Base-by-base conservation (phyloP, 352 stramenopile species). In the Pythium diclinum region DNA sequence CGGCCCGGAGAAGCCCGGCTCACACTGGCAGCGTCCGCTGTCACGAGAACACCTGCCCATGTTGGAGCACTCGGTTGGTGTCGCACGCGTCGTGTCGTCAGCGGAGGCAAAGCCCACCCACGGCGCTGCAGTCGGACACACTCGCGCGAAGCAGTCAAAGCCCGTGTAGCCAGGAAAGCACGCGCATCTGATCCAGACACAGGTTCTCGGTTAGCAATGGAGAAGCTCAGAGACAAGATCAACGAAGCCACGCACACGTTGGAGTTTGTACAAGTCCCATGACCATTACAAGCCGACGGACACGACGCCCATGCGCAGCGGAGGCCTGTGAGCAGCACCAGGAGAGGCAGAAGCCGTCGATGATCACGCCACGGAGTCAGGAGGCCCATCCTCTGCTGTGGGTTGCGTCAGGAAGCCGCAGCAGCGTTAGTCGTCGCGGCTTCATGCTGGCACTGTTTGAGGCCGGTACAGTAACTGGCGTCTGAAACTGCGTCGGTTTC, bases 161-260 rank as follows among this genome's bases (percentile, higher is more conserved):
- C 91, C 90, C 21, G 74, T 80, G 74, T 94, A 98, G 6, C 90
- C 88, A 0, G 76, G 69, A 64, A 85, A 88, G 68, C 91, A 98
- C 0, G 75, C 65, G 63, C 91, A 98, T 36, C 91, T 96, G 46
- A 42, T 42, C 36, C 36, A 42, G 8, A 17, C 9, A 42, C 44
- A 30, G 30, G 1, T 17, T 13, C 3, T 14, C 44, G 23, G n/a
- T 52, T 5, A 52, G n/a, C 2, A 13, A 52, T 28, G 14, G 14
- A 28, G 1, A 14, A 28, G 8, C 1, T 7, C 7, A 52, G n/a
- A 30, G 17, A 1, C 7, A 9, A 52, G 10, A 56, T 6, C 16
- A 25, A 55, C 21, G 19, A 7, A 0, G 9, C 19, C 44, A 40
- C 63, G 49, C 54, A 91, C 82, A 65, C 86, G 69, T 92, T 92